Base-by-base conservation (phyloP, 352 stramenopile genomes). In the Phytopythium aichiense region DNA sequence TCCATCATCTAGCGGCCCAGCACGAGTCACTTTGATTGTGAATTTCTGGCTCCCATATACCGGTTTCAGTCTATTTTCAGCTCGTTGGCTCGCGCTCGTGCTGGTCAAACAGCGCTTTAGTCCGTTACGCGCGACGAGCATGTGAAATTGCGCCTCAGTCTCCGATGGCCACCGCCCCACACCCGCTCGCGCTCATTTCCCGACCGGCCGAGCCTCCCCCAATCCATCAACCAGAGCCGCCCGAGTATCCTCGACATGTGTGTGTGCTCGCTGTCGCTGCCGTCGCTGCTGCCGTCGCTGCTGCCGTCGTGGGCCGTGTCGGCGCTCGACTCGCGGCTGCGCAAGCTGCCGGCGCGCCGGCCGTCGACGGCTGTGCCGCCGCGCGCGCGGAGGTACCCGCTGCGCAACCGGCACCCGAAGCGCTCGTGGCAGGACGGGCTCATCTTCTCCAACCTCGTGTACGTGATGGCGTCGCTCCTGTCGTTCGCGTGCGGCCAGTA, bases 371-470 rank as follows among this genome's bases (percentile, higher is more conserved):
- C 65, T 64, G 51, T 49, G 66, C 35, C 71, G 58, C 58, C 68
- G 62, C 57, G 56, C 51, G 52, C 64, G 53, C 58, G 63, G 49
- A 64, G 65, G 42, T 69, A 60, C 56, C 64, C 64, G 25, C 59
- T 67, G 40, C 77, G 74, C 42, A 64, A 61, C 53, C 68, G 69
- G 49, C 70, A 80, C 62, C 56, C 58, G 40, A 79, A 73, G 65
- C 84, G 84, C 64, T 73, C 84, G 50, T 92, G 84, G 84, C 79
- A 76, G 33, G 84, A 93, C 72, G 82, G 76, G 13, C 82, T 93
- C 60, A 78, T 91, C 73, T 88, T 91, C 70, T 90, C 82, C 56
- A 93, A 92, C 67, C 62, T 89, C 43, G 77, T 93, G 66, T 93
- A 91, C 71, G 77, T 72, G 48, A 65, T 90, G 56, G 81, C 84